Percentiles rank a stretch among this genome's conserved stretches.
These are phyloP conservation scores for Bacidia gigantensis DNA, from an alignment of 495 filamentous ascomycete genomes.

Conservation along the genomic window DNA sequence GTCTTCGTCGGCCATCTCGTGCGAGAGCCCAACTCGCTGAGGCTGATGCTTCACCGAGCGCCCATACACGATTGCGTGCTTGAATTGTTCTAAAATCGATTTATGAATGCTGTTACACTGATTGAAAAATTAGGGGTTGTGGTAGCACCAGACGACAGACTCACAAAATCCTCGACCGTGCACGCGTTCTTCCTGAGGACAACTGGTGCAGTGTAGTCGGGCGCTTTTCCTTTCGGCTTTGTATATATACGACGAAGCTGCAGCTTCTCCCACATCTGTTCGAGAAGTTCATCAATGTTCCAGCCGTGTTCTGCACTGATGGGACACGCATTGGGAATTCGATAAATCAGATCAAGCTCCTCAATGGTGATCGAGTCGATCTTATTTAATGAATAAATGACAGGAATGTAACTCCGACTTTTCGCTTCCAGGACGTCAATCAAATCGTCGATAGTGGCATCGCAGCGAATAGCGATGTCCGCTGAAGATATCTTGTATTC, in stretches of 20 bases:
- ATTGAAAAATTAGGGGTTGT: too few relatives aligned
- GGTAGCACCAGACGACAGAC: too few relatives aligned
- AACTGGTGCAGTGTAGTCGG: slow-evolving; percentile 85
- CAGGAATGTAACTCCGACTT: slow-evolving; percentile 88
- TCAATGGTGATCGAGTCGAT: slow-evolving; percentile 97
- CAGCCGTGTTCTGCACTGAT: slow-evolving; percentile 97
- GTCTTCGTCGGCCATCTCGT: slow-evolving; percentile 92
- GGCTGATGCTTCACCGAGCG: slow-evolving; percentile 98
- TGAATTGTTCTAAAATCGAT: slow-evolving; percentile 92
- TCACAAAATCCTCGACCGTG: slow-evolving; percentile 93
- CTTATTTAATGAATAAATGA: slow-evolving; percentile 97
- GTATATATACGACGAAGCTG: slow-evolving; percentile 87
- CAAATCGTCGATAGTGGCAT: slow-evolving; percentile 81
- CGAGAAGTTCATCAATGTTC: slow-evolving; percentile 94
- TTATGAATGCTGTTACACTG: slow-evolving; percentile 96
- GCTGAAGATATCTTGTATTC: slow-evolving; percentile 96
- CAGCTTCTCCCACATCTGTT: slow-evolving; percentile 97
- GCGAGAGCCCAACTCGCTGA: slow-evolving; percentile 80
- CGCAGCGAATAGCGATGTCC: slow-evolving; percentile 94
- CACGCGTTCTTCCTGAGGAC: slow-evolving; percentile 70
- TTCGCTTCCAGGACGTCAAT: slow-evolving; percentile 96
- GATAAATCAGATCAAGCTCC: slow-evolving; percentile 87
- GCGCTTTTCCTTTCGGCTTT: slow-evolving; percentile 89
- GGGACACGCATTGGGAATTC: slow-evolving; percentile 90
- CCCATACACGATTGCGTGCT: slow-evolving; percentile 87